Evolutionary conservation across 495 filamentous ascomycete species (phyloP), one percentile per base, ranked within the genome.

Genomic region (Trichoderma asperelloides): DNA sequence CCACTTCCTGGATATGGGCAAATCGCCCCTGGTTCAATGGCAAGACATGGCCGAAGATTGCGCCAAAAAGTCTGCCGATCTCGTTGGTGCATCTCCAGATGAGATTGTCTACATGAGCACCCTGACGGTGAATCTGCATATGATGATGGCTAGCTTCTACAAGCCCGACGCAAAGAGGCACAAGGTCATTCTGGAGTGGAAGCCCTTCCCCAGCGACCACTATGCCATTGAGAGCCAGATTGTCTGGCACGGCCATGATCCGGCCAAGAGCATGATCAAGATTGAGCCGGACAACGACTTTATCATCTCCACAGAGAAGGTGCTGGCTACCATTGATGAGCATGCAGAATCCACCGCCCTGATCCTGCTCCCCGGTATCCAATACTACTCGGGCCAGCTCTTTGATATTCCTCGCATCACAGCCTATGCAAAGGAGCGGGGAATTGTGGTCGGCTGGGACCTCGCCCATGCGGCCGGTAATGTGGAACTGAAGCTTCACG

Each of bases 41-140:
- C 80, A 96, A 40, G 82, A 96, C 71, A 86, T 91, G 16, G 94
- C 95, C 70, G 85, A 87, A 62, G 83, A 84, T 45, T 87, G 88
- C 9, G 84, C 90, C 57, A 82, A 86, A 71, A 81, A 87, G 68
- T 93, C 93, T 79, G 88, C 92, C 8, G 88, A 88, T 27, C 82
- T 98, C 67, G 92, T 98, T 12, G 95, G 95, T n/a, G 94, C 92
- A 2, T 76, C 80, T 28, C 76, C 84, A 45, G 83, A 81, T 64
- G 96, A 98, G 76, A 92, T 98, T 13, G 93, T 92, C 13, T 84
- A 96, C 16, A 97, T 98, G 96, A 88, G 92, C 68, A 96, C 93
- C 3, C 77, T 98, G 72, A 98, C 95, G 33, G 89, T 88, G 55
- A 98, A 98, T 76, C 77, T 98, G 65, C 95, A 98, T 75, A 73